A percentile compares a stretch with the other conserved stretches of the same genome.
These are phyloP conservation scores for Tricholoma hemisulphureum DNA, from an alignment of 768 basidiomycete species.

Conservation along the genomic window DNA sequence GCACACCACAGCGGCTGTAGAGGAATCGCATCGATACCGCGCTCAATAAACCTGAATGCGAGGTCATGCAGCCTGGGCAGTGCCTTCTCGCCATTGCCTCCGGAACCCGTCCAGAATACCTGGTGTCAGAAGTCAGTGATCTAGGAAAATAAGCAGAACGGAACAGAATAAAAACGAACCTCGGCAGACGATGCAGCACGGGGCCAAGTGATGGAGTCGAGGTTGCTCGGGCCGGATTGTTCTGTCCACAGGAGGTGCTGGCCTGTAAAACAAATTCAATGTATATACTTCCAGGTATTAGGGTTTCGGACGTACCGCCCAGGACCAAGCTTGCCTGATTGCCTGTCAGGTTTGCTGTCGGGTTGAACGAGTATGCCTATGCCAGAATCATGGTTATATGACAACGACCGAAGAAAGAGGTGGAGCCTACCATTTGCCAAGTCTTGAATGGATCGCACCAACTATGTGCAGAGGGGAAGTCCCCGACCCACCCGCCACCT, in stretches of 20 bases:
- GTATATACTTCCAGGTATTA: neutral
- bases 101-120: conserved; percentile 2
- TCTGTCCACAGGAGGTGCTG: conserved; percentile 75
- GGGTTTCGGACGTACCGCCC: conserved; percentile 48
- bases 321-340: conserved; percentile 56
- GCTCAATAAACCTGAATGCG: neutral
- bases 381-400: neutral
- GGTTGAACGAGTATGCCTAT: conserved; percentile 69
- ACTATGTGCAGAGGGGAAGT: conserved; percentile 48
- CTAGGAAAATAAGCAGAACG: neutral
- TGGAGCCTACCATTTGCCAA: conserved; percentile 59
- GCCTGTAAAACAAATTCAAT: conserved; percentile 30
- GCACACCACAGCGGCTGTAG: conserved; percentile 2
- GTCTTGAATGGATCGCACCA: conserved; percentile 83
- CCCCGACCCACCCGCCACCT: conserved; percentile 67
- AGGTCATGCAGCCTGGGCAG: neutral
- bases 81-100: neutral
- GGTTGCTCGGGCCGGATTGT: conserved; percentile 44
- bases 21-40: conserved; percentile 1
- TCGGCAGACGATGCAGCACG: neutral
- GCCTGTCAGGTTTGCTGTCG: conserved; percentile 53
- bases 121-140: neutral
- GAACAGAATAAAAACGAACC: neutral
- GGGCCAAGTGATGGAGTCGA: conserved; percentile 12
- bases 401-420: neutral